Conservation (phyloP, 306 rosid species). For the Potentilla sterilis region DNA sequence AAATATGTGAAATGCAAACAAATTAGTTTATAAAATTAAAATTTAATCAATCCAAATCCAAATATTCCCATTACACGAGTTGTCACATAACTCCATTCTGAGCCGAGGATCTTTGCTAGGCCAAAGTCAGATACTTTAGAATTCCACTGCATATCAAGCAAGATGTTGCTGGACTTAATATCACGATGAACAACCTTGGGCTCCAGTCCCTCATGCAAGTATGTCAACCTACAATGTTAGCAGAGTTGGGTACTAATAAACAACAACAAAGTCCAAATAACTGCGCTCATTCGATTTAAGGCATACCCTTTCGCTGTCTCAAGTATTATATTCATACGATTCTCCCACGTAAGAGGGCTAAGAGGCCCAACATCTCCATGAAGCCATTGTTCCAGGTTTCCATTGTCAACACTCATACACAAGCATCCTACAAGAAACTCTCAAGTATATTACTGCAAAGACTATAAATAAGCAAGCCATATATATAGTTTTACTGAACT, state of each 20-base stretch:
- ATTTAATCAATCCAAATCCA: no score
- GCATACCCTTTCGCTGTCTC: constrained; percentile 63
- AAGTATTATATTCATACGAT: constrained; percentile 50
- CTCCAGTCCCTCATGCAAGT: constrained; percentile 68
- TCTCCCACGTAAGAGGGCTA: constrained; percentile 60
- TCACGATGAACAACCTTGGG: constrained; percentile 69
- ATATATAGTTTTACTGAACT: neutral
- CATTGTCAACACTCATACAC: constrained; percentile 63
- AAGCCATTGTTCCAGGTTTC: constrained; percentile 65
- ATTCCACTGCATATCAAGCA: constrained; percentile 62
- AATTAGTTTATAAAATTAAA: no score
- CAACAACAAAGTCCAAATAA: neutral
- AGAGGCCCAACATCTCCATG: constrained; percentile 58
- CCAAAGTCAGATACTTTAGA: constrained; percentile 65
- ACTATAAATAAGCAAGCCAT: neutral
- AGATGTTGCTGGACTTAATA: constrained; percentile 61
- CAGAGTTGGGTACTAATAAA: constrained; percentile 1
- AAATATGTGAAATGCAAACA: no score
- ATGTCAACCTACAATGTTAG: constrained; percentile 36
- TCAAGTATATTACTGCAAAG: neutral
- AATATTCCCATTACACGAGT: constrained; percentile 73
- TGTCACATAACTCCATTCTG: constrained; percentile 59
- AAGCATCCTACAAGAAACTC: constrained; percentile 46
- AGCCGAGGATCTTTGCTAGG: constrained; percentile 59
- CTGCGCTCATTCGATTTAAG: neutral